These are phyloP conservation scores for Russula lepida DNA, from an alignment of 768 basidiomycete genomes.

Conservation along the genomic window DNA sequence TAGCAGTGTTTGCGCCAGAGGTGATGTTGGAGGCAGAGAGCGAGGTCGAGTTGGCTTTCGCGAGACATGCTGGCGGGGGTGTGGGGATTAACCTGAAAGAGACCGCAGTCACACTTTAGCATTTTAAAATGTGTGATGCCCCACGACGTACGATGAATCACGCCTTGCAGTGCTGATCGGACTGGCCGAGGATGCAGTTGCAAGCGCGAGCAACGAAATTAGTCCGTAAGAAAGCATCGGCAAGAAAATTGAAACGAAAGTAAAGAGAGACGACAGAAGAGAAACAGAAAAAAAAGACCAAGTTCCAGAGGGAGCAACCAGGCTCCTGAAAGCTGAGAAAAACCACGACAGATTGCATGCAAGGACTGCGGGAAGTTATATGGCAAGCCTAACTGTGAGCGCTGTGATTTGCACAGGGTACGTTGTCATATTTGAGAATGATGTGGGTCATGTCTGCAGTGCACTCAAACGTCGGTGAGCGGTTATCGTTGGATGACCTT, in stretches of 20 bases:
- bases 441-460: background rate
- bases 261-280: constrained; percentile 3
- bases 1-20: background rate
- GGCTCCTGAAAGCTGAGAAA: constrained; percentile 13
- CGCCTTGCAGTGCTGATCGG: constrained; percentile 10
- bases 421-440: background rate
- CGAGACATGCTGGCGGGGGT: constrained; percentile 11
- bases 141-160: constrained; percentile 9
- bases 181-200: background rate
- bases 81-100: constrained; percentile 11
- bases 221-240: constrained; percentile 6
- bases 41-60: background rate
- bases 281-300: constrained; percentile 10
- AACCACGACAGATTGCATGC: background rate
- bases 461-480: background rate
- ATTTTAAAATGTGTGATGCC: background rate
- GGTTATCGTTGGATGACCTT: background rate
- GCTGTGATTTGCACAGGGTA: background rate
- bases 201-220: constrained; percentile 5
- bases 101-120: background rate
- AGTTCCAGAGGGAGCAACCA: constrained; percentile 17
- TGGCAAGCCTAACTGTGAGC: background rate
- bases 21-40: background rate
- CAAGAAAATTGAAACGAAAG: background rate
- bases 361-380: background rate